Evolutionary conservation across 352 stramenopile genomes (phyloP).

Genomic region (Phytophthora quininea): DNA sequence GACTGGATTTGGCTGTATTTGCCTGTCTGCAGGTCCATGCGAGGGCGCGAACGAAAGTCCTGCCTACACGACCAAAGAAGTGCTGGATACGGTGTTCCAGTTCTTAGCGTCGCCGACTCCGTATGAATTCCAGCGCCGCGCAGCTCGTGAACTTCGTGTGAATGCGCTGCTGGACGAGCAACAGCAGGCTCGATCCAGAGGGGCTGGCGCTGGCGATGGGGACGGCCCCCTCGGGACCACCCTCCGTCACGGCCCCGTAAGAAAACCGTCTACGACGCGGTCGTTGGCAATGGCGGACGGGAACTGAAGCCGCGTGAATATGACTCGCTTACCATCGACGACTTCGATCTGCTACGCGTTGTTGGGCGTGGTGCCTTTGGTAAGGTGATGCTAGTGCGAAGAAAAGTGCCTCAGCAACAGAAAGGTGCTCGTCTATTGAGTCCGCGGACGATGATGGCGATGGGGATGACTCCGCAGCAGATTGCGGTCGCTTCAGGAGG

Average conservation of each 20-base stretch:
- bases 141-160: constrained; percentile 53
- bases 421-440: constrained; percentile 42
- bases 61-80: constrained; percentile 71
- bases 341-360: constrained; percentile 97
- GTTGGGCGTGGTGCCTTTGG: constrained; percentile 97
- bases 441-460: constrained; percentile 42
- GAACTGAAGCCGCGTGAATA: constrained; percentile 49
- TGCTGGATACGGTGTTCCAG: constrained; percentile 82
- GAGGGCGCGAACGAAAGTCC: constrained; percentile 56
- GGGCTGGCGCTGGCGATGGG: constrained; percentile 5
- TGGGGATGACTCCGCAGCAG: constrained; percentile 45
- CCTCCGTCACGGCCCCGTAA: constrained; percentile 13
- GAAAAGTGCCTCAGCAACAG: constrained; percentile 50
- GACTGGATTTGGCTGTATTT: constrained; percentile 72
- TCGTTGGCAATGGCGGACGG: constrained; percentile 23
- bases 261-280: constrained; percentile 28
- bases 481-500: constrained; percentile 33
- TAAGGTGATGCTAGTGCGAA: constrained; percentile 92
- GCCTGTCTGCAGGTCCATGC: constrained; percentile 74
- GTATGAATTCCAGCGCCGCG: constrained; percentile 78
- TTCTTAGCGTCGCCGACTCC: constrained; percentile 79
- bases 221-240: constrained; percentile 20
- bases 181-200: constrained; percentile 20
- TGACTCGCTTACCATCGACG: constrained; percentile 83
- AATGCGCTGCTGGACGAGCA: constrained; percentile 53